Base-by-base conservation (phyloP, 306 rosid genomes). In the Echinosophora koreensis region DNA sequence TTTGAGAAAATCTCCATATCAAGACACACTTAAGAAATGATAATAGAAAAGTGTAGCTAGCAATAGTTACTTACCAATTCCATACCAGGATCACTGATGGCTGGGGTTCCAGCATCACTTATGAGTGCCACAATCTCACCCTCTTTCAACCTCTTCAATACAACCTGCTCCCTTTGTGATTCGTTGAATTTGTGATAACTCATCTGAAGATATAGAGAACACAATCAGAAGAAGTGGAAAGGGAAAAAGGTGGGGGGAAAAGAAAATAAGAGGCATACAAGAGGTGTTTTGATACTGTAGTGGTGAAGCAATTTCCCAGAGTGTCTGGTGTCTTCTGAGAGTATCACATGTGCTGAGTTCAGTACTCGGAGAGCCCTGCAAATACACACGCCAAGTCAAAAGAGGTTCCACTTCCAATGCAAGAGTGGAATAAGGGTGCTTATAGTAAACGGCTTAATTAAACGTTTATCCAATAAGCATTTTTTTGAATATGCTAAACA, bases 131-230 rank as follows among this genome's bases (percentile, higher is more conserved):
- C 93, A 51, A 92, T 79, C 68, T 92, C 97, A 61, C 97, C 97
- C 84, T 89, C 77, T 80, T 91, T 92, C 85, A 92, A 77, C 89
- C 97, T 88, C 89, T 22, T 91, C 59, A 95, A 81, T 84, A 95
- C 99, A 28, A 85, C 75, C 60, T 87, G 92, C 39, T 88, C 99
- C 81, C 97, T 87, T 77, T 84, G 99, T 7, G 90, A 76, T 83
- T 95, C 99, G 50, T 92, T 95, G 89, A 88, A 95, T 44, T 91
- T 92, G 86, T 95, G 99, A 86, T 91, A 96, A 72, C 98, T 96
- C 86, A 92, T 77, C 97, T 96, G 99, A 66, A 80, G 8, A 37
- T 63, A 41, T 7, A 1, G 10, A 52, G n/a, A n/a, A 12, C 34
- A 30, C 32, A 41, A 82, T 90, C 46, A 88, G 77, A 83, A 77